phyloP scores from a whole-genome alignment of 2,329 filamentous ascomycete genomes.

The Orbilia blumenaviensis region DNA sequence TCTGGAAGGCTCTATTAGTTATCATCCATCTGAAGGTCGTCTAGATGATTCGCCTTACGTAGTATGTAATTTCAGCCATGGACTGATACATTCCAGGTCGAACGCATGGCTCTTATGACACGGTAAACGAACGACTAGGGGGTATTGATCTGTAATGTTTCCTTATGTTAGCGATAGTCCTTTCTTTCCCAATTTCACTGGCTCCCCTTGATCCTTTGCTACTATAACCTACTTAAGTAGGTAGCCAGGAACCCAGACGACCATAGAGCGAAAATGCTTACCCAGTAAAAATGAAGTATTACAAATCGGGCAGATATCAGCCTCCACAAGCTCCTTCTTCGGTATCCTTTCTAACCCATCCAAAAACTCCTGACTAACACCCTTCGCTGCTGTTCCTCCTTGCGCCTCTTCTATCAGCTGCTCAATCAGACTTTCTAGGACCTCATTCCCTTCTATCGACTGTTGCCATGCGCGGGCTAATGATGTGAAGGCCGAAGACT shows the following conservation, averaged over 20 bases:
- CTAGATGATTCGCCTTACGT: constrained; percentile 39
- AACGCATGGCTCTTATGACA: constrained; percentile 56
- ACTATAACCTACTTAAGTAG: too few relatives aligned
- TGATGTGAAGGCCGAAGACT: constrained; percentile 31
- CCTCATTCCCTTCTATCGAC: constrained; percentile 27
- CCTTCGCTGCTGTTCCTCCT: constrained; percentile 38
- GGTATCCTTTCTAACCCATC: constrained; percentile 56
- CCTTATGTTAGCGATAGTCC: not conserved
- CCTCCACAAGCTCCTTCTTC: constrained; percentile 56
- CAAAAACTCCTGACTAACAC: constrained; percentile 55
- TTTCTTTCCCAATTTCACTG: not conserved
- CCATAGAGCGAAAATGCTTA: constrained; percentile 6
- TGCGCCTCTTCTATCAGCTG: constrained; percentile 53
- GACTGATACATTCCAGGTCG: constrained; percentile 57
- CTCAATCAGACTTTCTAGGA: constrained; percentile 53
- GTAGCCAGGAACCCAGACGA: too few relatives aligned
- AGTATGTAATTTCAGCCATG: constrained; percentile 56
- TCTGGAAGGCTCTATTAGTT: constrained; percentile 8
- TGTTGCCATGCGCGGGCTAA: constrained; percentile 49
- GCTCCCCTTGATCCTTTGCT: too few relatives aligned
- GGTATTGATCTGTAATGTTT: constrained; percentile 52
- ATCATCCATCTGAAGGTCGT: not conserved
- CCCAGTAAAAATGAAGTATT: constrained; percentile 56
- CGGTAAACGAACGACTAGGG: constrained; percentile 55
- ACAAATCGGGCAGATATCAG: constrained; percentile 57